These are phyloP conservation scores for Nakazawaea sp. DNA, from an alignment of 805 yeast genomes.

Conservation along the genomic window DNA sequence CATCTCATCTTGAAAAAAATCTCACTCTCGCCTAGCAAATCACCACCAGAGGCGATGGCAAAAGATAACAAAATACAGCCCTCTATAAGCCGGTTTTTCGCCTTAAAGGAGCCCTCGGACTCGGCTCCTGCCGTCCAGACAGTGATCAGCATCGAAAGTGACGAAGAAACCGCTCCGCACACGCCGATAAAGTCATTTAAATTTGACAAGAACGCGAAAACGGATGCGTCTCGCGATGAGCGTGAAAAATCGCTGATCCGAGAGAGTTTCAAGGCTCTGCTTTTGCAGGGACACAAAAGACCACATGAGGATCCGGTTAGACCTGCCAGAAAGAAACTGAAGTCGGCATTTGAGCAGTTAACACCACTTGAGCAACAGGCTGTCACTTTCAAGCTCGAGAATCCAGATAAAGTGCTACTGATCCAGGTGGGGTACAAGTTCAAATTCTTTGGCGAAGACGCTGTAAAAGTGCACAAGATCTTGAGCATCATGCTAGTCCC, in stretches of 20 bases:
- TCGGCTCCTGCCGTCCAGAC: too few relatives aligned
- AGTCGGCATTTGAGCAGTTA: constrained; percentile 18
- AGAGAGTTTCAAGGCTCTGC: background rate
- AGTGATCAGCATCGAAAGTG: too few relatives aligned
- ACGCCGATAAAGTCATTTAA: too few relatives aligned
- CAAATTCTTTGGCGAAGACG: constrained; percentile 83
- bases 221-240: too few relatives aligned
- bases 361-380: constrained; percentile 84
- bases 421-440: constrained; percentile 91
- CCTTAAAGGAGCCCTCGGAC: too few relatives aligned
- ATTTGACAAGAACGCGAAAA: too few relatives aligned
- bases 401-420: constrained; percentile 67
- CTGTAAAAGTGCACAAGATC: constrained; percentile 56
- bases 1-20: too few relatives aligned
- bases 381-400: constrained; percentile 49
- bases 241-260: background rate
- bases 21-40: too few relatives aligned
- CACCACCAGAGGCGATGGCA: too few relatives aligned
- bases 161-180: too few relatives aligned
- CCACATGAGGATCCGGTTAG: background rate
- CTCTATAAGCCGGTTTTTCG: too few relatives aligned
- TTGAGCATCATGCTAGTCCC: constrained; percentile 67
- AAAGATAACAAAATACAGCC: too few relatives aligned
- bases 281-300: constrained; percentile 2
- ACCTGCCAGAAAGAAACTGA: constrained; percentile 3